Percentiles rank a stretch among this genome's conserved stretches.
These are phyloP conservation scores for Lactifluus echinatus DNA, from an alignment of 768 basidiomycete genomes.

Conservation along the genomic window DNA sequence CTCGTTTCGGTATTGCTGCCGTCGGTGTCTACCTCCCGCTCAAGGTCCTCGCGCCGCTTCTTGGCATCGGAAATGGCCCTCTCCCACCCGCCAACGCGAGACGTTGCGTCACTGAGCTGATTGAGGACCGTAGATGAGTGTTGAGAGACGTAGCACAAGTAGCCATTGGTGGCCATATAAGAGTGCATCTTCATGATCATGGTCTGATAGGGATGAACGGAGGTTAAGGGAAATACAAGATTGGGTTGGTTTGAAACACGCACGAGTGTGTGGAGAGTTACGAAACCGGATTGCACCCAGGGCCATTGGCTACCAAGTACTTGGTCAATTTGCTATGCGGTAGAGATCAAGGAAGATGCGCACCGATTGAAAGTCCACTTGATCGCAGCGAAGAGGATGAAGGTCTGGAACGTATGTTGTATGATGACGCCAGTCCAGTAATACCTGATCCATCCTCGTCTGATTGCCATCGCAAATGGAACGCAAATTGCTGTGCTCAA, in stretches of 20 bases:
- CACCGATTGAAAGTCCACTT: constrained; percentile 88
- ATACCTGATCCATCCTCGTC: constrained; percentile 74
- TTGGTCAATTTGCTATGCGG: not conserved
- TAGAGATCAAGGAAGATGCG: not conserved
- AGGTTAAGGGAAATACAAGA: not conserved
- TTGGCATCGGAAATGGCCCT: constrained; percentile 47
- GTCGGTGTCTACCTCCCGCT: constrained; percentile 26
- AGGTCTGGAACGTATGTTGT: constrained; percentile 75
- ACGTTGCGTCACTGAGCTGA: constrained; percentile 40
- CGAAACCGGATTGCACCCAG: constrained; percentile 92
- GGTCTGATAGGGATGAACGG: constrained; percentile 33
- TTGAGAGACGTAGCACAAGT: constrained; percentile 49
- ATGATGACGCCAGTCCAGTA: constrained; percentile 65
- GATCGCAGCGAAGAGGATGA: constrained; percentile 62
- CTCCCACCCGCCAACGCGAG: constrained; percentile 58
- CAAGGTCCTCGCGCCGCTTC: constrained; percentile 34
- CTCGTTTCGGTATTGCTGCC: constrained; percentile 4
- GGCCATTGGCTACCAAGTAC: constrained; percentile 69
- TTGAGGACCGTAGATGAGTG: constrained; percentile 38
- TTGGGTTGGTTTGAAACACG: constrained; percentile 20
- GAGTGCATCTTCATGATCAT: constrained; percentile 98
- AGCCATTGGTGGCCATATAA: constrained; percentile 83
- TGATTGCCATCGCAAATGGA: constrained; percentile 70
- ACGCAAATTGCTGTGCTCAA: constrained; percentile 69
- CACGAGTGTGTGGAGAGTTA: constrained; percentile 79